A percentile compares a stretch with the other conserved stretches of the same genome.
Conservation (phyloP, 805 yeast genomes). For the Candida rishiriensis region DNA sequence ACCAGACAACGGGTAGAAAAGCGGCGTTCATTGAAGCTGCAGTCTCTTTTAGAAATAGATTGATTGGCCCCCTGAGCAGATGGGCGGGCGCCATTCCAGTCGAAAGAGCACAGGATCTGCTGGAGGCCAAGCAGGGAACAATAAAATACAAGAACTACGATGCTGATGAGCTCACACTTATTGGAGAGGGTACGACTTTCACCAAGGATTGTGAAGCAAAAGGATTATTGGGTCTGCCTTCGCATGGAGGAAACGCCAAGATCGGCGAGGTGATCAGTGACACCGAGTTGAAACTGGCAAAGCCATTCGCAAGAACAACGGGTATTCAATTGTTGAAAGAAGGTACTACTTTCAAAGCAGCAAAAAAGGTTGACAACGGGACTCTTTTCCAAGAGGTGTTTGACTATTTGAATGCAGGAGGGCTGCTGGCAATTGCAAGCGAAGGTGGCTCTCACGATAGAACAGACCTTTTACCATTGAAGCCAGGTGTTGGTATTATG, state of each 20-base stretch:
- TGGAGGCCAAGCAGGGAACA: slow-evolving; percentile 60
- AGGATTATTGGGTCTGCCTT: slow-evolving; percentile 76
- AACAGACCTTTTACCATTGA: slow-evolving; percentile 82
- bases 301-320: slow-evolving; percentile 57
- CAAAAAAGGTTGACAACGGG: slow-evolving; percentile 80
- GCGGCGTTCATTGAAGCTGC: slow-evolving; percentile 85
- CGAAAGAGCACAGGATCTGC: slow-evolving; percentile 82
- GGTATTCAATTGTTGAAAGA: slow-evolving; percentile 41
- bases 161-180: slow-evolving; percentile 49
- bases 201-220: slow-evolving; percentile 55
- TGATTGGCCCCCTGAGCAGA: slow-evolving; percentile 72
- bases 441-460: slow-evolving; percentile 99
- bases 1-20: slow-evolving; percentile 59
- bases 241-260: slow-evolving; percentile 69
- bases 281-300: slow-evolving; percentile 58
- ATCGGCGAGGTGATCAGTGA: slow-evolving; percentile 67
- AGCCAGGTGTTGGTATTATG: slow-evolving; percentile 98
- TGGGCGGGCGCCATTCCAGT: slow-evolving; percentile 86
- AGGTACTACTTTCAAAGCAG: slow-evolving; percentile 61
- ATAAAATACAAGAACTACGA: slow-evolving; percentile 41
- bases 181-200: slow-evolving; percentile 67
- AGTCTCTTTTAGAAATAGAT: slow-evolving; percentile 57
- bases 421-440: slow-evolving; percentile 88
- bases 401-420: slow-evolving; percentile 63
- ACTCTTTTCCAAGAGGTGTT: slow-evolving; percentile 78